Evolutionary conservation across 805 yeast genomes (phyloP), one percentile per base, ranked within the genome.

Genomic region (Kuraishia hungarica): DNA sequence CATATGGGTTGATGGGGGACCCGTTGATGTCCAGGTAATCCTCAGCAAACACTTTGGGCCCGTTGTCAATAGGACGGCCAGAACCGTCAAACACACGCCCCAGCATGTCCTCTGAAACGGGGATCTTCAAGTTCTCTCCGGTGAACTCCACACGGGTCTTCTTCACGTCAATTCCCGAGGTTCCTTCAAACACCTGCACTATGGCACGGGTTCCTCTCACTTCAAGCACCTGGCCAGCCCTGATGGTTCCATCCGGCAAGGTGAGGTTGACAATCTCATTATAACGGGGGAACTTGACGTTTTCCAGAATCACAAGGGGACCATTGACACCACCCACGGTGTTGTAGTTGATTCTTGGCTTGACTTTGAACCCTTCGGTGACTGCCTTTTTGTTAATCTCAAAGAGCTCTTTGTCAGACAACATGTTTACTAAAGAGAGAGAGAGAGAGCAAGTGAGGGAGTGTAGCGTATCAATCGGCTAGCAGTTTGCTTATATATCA

Each of bases 11-110:
- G 73, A 94, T 94, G 67, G 99, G 98, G 49, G 98, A 91, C 57
- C 99, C 99, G 72, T 94, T 96, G 70, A 94, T 96, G 73, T 94
- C 99, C 72, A 94, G 79, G 73, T 91, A 94, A 72, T 94, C 99
- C 74, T 94, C 99, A 56, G 99, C 99, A 68, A 94, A 87, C 54
- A 94, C 97, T 74, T 88, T 89, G 61, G 99, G 99, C 59, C 99
- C 99, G 64, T 91, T 90, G 72, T 94, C 99, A 64, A 89, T 93
- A 57, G 99, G 96, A 76, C 96, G 85, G 75, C 98, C 99, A 39
- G 97, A 92, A 72, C 99, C 99, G 74, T 94, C 97, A 72, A 94
- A 94, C 61, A 94, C 89, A 79, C 99, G 87, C 61, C 99, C 99
- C 68, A 96, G 79, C 80, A 92, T 86, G 69, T 94, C 99, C 73